phyloP scores from a whole-genome alignment of 306 rosid genomes.

The Hippophae gyantsensis region DNA sequence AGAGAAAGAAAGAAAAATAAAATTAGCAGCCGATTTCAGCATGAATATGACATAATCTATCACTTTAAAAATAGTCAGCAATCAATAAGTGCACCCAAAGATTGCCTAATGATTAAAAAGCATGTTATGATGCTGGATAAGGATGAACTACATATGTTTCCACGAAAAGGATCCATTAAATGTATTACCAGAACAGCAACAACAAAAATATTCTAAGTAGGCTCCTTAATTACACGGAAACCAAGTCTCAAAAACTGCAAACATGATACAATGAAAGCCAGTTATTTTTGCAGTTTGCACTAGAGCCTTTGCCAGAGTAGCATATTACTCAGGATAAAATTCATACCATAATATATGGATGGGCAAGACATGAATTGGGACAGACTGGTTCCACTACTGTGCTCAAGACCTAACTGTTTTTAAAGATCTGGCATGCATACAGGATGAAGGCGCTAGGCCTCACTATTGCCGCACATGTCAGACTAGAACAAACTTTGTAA shows the following conservation, averaged over 20 bases:
- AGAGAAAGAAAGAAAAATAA: not conserved
- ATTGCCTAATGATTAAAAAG: constrained; percentile 1
- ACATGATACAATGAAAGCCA: not conserved
- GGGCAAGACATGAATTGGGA: not conserved
- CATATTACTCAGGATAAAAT: not conserved
- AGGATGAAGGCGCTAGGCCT: too few species aligned
- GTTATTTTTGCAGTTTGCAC: not conserved
- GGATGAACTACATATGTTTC: not conserved
- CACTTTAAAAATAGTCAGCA: not conserved
- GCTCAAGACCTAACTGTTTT: too few species aligned
- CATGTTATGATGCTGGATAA: not conserved
- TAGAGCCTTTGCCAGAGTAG: not conserved
- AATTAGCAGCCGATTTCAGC: constrained; percentile 1
- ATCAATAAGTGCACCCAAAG: not conserved
- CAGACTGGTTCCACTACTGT: too few species aligned
- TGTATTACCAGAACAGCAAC: not conserved
- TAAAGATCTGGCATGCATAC: too few species aligned
- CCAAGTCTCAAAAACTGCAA: not conserved
- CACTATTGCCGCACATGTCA: too few species aligned
- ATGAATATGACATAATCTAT: not conserved
- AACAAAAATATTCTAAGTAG: not conserved
- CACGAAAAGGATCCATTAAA: not conserved
- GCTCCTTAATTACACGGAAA: not conserved
- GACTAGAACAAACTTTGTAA: too few species aligned
- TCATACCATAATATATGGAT: not conserved